Base-by-base conservation (phyloP, 2,329 filamentous ascomycete species). In the Trichoderma harzianum region DNA sequence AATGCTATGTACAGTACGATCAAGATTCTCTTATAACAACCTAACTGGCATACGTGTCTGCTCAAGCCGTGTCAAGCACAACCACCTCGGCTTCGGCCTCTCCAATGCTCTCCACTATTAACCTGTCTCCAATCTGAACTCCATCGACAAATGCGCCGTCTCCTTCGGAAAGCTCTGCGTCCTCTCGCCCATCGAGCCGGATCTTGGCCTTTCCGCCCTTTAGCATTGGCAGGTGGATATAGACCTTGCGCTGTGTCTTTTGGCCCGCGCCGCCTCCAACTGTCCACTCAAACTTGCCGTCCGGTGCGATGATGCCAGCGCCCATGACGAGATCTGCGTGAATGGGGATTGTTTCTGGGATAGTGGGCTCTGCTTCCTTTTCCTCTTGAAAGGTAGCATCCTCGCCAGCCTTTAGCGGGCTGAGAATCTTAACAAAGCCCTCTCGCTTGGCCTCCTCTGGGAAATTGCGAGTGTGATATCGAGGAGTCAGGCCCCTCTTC, bases 261-360 rank as follows among this genome's bases (percentile, higher is more conserved):
- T 85, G 78, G 1, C 85, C 86, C 14, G 82, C 85, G 66, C 84
- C 84, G 61, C 80, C 90, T 12, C 94, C 94, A 24, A 95, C 83
- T 10, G 85, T 89, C 88, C 94, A 96, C 76, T 88, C 86, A 72
- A 95, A 95, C 55, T 82, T 86, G 77, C 85, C 85, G 32, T 87
- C 86, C 0, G 92, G 90, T 8, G 85, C 86, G 70, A 97, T 88
- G 70, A 97, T 89, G 7, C 90, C 91, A 0, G 93, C 93, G 43
- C 88, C 90, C 93, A 97, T 96, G 73, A 92, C 90, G 65, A 97
- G 87, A 82, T 97, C 93, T 12, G 93, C 92, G 79, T 97, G 92
- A 70, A 97, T 91, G 8, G 93, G 92, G 74, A 97, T 97, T 0
- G 91, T 91, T n/a, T 84, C 87, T 1, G 86, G 82, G 24, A 92